These are phyloP conservation scores for Pythium brachiatum DNA, from an alignment of 352 stramenopile species.

Conservation along the genomic window DNA sequence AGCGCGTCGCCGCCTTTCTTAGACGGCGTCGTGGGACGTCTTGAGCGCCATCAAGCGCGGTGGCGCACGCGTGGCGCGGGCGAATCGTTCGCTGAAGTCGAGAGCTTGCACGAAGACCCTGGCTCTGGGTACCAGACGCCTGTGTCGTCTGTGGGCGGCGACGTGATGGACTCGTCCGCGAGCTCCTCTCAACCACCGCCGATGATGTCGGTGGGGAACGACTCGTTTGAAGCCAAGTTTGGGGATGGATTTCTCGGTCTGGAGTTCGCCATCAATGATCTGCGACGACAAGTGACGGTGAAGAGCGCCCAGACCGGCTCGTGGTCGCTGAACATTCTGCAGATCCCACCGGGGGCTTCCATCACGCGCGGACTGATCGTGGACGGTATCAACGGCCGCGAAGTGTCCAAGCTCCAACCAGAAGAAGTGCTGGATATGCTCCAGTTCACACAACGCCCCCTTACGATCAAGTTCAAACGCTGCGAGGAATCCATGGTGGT, in stretches of 20 bases:
- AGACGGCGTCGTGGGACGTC: conserved; percentile 46
- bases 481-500: conserved; percentile 46
- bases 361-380: conserved; percentile 58
- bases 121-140: not conserved
- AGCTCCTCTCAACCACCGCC: not conserved
- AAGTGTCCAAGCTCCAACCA: conserved; percentile 31
- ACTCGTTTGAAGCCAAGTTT: conserved; percentile 74
- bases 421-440: conserved; percentile 66
- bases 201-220: conserved; percentile 16
- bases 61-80: conserved; percentile 36
- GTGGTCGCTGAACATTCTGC: conserved; percentile 36
- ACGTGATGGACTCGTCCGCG: not conserved
- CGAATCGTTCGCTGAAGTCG: conserved; percentile 22
- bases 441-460: conserved; percentile 54
- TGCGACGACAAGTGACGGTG: conserved; percentile 54
- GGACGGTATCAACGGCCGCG: conserved; percentile 56
- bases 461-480: conserved; percentile 60
- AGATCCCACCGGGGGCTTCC: conserved; percentile 37
- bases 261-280: conserved; percentile 63
- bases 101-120: conserved; percentile 4
- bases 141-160: not conserved
- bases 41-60: conserved; percentile 58
- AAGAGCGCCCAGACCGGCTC: conserved; percentile 47
- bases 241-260: conserved; percentile 67
- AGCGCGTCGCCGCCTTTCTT: conserved; percentile 39